Conservation (phyloP, 441 rosid genomes). For the Melastoma candidum region DNA sequence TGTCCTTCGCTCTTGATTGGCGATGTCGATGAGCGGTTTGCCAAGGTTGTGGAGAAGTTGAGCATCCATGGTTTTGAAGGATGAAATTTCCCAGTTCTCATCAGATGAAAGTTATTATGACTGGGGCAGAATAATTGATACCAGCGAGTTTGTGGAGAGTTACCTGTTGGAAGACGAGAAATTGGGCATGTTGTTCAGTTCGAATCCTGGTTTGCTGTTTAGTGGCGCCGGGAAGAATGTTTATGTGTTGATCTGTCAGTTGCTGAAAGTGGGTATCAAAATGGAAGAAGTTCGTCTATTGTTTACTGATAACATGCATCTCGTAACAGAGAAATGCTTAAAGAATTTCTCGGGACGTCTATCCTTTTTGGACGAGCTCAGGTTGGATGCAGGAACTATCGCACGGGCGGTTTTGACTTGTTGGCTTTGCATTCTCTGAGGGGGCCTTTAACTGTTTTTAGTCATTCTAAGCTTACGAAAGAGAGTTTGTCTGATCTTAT, state of each 20-base stretch:
- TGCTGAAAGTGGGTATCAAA: slow-evolving; percentile 49
- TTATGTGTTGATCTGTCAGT: slow-evolving; percentile 44
- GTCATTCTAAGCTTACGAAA: slow-evolving; percentile 29
- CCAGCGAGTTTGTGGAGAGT: slow-evolving; percentile 51
- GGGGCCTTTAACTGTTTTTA: slow-evolving; percentile 39
- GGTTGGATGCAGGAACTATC: slow-evolving; percentile 40
- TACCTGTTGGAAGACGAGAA: slow-evolving; percentile 45
- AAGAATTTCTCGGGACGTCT: slow-evolving; percentile 38
- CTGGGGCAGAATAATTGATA: slow-evolving; percentile 53
- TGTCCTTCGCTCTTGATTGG: slow-evolving; percentile 46
- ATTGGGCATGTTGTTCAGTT: slow-evolving; percentile 30
- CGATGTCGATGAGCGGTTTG: slow-evolving; percentile 36
- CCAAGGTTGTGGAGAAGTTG: slow-evolving; percentile 38
- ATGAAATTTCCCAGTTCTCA: slow-evolving; percentile 34
- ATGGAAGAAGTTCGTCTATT: slow-evolving; percentile 33
- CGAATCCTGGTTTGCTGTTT: slow-evolving; percentile 41
- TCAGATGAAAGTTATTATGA: slow-evolving; percentile 29
- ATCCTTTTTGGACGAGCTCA: slow-evolving; percentile 38
- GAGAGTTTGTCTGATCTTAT: slow-evolving; percentile 37
- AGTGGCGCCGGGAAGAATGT: slow-evolving; percentile 58
- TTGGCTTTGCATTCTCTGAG: slow-evolving; percentile 45
- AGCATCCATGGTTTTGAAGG: slow-evolving; percentile 36
- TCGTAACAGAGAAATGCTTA: slow-evolving; percentile 35
- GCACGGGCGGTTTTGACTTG: slow-evolving; percentile 25
- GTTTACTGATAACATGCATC: slow-evolving; percentile 40